These are phyloP conservation scores for Botrytis tulipae DNA, from an alignment of 2,329 filamentous ascomycete species.

Conservation along the genomic window DNA sequence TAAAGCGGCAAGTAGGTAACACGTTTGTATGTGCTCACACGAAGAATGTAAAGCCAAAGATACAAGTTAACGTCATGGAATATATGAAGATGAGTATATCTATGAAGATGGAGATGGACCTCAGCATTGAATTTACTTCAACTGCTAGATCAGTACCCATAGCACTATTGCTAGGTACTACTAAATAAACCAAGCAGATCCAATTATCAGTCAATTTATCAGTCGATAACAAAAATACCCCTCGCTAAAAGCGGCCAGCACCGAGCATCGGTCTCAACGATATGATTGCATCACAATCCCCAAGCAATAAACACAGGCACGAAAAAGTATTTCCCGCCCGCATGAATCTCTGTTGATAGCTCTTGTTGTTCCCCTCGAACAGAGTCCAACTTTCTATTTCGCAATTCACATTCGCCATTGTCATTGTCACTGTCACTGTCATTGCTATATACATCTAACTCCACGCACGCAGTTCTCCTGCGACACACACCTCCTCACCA, in stretches of 20 bases:
- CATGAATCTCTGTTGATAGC: not conserved
- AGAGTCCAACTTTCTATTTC: not conserved
- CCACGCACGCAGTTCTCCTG: not conserved
- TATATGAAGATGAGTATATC: not conserved
- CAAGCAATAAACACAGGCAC: not conserved
- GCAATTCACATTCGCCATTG: not conserved
- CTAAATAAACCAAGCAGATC: not conserved
- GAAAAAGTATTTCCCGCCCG: not conserved
- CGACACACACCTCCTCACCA: constrained; percentile 18
- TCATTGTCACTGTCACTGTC: not conserved
- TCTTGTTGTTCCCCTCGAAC: not conserved
- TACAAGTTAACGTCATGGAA: not conserved
- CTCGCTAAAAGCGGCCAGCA: constrained; percentile 4
- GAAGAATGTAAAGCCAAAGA: not conserved
- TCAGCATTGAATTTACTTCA: not conserved
- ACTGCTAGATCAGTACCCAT: not conserved
- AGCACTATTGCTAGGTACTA: not conserved
- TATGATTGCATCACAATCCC: not conserved
- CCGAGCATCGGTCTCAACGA: not conserved
- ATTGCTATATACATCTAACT: not conserved
- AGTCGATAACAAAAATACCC: not conserved
- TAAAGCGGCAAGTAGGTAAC: not conserved
- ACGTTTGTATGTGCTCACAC: too few relatives aligned
- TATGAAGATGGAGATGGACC: not conserved
- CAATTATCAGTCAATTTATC: not conserved